Conservation (phyloP, 371 early-diverging fungal species). For the Rhizopus stolonifer region DNA sequence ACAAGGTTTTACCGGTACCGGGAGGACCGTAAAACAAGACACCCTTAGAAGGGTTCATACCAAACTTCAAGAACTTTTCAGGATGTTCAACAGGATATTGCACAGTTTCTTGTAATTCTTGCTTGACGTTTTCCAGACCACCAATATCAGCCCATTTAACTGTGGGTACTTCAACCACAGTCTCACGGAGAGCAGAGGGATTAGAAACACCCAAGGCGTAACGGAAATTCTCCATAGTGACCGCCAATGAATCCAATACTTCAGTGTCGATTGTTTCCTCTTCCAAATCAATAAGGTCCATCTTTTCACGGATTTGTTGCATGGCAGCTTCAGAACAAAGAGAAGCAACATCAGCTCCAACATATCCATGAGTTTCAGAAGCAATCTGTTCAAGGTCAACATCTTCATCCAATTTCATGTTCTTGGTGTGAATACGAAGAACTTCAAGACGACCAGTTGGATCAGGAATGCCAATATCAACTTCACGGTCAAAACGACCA, state of each 20-base stretch:
- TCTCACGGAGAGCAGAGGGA: conserved; percentile 99
- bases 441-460: conserved; percentile 99
- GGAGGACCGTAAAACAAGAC: conserved; percentile 99
- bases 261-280: conserved; percentile 99
- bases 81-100: conserved; percentile 99
- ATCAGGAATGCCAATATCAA: conserved; percentile 99
- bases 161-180: conserved; percentile 98
- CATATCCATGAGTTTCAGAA: conserved; percentile 98
- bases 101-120: conserved; percentile 99
- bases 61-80: conserved; percentile 99
- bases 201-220: conserved; percentile 97
- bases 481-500: conserved; percentile 99
- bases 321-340: conserved; percentile 99
- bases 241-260: conserved; percentile 95
- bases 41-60: conserved; percentile 99
- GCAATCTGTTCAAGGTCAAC: conserved; percentile 99
- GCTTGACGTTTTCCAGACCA: conserved; percentile 98
- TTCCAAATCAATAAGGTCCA: conserved; percentile 98
- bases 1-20: conserved; percentile 99
- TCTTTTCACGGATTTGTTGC: conserved; percentile 99
- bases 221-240: conserved; percentile 99
- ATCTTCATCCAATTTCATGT: conserved; percentile 98
- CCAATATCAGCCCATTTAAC: conserved; percentile 99
- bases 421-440: conserved; percentile 99
- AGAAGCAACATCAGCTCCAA: conserved; percentile 98